Evolutionary conservation across 2,329 filamentous ascomycete genomes (phyloP), one percentile per base, ranked within the genome.

Genomic region (Grosmannia clavigera): DNA sequence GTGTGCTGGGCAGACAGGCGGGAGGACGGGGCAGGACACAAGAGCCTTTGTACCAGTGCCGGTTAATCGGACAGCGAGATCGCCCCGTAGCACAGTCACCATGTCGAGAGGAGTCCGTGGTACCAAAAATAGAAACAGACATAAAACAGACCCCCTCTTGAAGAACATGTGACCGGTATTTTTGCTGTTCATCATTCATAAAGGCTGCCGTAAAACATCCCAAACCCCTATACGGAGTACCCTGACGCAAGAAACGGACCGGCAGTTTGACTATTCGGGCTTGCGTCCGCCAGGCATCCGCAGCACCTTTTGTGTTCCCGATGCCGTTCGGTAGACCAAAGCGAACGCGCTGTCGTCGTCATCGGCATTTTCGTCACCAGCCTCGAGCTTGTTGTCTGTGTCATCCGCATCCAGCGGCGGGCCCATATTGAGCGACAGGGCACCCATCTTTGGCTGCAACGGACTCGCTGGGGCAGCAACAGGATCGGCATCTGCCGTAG

Each of bases 301-400:
- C 52, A 64, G n/a, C 1, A 62, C 59, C 27, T 54, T 59, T 14
- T 57, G 61, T 12, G 56, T 59, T 12, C 63, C 64, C 3, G 64
- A 62, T 3, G 64, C 64, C 19, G 64, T 64, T 19, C 64, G 59
- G 33, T 63, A 65, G n/a, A 64, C 64, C 12, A 65, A 58, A 16
- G 60, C 60, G 43, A 62, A 46, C 0, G 38, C 43, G 29, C 56
- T 57, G 48, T 57, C 57, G 48, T 58, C 58, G 29, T 51, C 59
- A 2, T 57, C 54, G 22, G 27, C 19, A 22, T 3, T 52, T 25
- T 27, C 35, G 27, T 25, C 55, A 25, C 38, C 46, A 9, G 53
- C 43, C 14, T 40, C 54, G 12, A 48, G 31, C 9, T 10, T 40
- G 29, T 31, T 27, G 6, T 27, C 58, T n/a, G 43, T 48, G 31